Base-by-base conservation (phyloP, 2,329 filamentous ascomycete species). In the Alternaria viburni region DNA sequence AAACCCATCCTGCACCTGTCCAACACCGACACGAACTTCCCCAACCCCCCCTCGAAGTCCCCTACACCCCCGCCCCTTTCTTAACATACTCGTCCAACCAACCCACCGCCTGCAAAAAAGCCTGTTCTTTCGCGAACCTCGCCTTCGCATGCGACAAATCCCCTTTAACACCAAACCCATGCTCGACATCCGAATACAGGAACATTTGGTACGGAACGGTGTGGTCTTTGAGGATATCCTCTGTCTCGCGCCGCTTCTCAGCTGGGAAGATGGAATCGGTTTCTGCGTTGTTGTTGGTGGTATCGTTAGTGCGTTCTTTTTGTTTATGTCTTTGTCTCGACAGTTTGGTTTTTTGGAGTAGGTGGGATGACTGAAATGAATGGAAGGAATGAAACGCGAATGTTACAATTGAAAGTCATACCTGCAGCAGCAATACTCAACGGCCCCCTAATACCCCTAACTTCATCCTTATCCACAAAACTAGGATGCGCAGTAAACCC, bases 401-500 rank as follows among this genome's bases (percentile, higher is more conserved):
- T 36, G 7, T 36, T n/a, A 5, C 4, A 36, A 36, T 36, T 5
- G 6, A 41, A 13, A 11, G 8, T 19, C 73, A 17, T 74, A 87
- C 85, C 84, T 23, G 89, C 89, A 36, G 88, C 88, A 10, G 89
- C 85, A 54, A 93, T 87, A 50, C 85, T 85, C 11, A 89, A 77
- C 0, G 90, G 89, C 0, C 84, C 85, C 4, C 77, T 78, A 57
- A 91, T 84, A 1, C 81, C 86, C 66, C 81, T 77, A 41, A 91
- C 81, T 80, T 92, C 90, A 0, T 83, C 84, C 26, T 85, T 82
- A 2, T 85, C 81, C 5, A 96, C 87, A 70, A 93, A 93, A 25
- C 88, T 91, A 1, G 93, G 93, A 79, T 96, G 93, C 2, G 92
- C 93, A 17, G 88, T 81, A 80, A 86, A 96, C 43, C 91, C 92